phyloP scores from a whole-genome alignment of 352 stramenopile genomes.

The Blastocystis hominis region DNA sequence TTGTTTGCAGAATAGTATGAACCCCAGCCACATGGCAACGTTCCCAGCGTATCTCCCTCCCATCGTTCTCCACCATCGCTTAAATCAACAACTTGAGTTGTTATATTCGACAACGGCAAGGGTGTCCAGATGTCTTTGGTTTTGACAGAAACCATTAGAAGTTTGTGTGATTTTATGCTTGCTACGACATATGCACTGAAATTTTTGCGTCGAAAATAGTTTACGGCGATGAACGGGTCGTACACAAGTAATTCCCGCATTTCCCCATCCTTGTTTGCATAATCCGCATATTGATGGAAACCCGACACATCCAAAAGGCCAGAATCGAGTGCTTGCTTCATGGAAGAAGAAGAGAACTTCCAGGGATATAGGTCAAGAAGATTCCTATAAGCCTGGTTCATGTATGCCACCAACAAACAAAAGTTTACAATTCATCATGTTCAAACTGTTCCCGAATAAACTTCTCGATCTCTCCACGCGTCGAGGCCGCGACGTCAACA shows the following conservation, averaged over 20 bases:
- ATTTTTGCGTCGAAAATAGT: neutral
- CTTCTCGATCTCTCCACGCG: neutral
- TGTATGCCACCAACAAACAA: neutral
- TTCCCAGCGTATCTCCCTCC: neutral
- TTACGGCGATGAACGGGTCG: neutral
- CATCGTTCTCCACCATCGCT: neutral
- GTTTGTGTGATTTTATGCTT: neutral
- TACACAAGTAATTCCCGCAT: neutral
- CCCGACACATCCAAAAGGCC: neutral
- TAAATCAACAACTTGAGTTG: neutral
- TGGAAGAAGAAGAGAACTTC: neutral
- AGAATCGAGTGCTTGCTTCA: neutral
- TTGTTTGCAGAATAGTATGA: neutral
- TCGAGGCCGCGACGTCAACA: neutral
- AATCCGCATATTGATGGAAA: neutral
- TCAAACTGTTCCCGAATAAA: neutral
- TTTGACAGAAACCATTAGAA: neutral
- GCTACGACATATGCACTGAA: neutral
- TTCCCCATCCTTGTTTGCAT: neutral
- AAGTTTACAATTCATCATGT: neutral
- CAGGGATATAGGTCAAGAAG: neutral
- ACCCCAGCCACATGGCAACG: constrained; percentile 31
- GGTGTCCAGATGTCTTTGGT: neutral
- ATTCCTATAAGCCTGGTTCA: neutral
- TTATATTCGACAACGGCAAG: neutral